Evolutionary conservation across 306 rosid species (phyloP), one percentile per base, ranked within the genome.

Genomic region (Rosa rugosa): DNA sequence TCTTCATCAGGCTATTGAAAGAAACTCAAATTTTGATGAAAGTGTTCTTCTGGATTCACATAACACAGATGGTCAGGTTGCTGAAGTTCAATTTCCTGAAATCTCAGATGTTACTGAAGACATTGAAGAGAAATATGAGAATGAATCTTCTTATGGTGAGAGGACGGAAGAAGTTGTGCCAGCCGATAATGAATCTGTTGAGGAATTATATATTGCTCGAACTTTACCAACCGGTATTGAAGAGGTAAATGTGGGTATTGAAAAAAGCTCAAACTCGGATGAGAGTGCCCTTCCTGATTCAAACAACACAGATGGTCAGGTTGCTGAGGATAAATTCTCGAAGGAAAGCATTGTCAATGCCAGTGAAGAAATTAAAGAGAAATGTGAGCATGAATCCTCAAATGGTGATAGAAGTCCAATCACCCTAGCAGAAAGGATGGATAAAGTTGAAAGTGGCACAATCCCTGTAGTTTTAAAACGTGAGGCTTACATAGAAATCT

Each of bases 141-240:
- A n/a, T 56, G 31, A 20, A 8, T 56, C 5, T 5, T 5, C 62
- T n/a, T 56, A 8, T n/a, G 31, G 50, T 60, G 66, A 47, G 25
- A 69, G 34, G 41, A 62, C 25, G 1, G 34, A 22, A 40, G 76
- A 6, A n/a, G 40, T 45, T 25, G 22, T 18, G 46, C 36, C 34
- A 62, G 57, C 45, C 6, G 84, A 76, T 49, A 70, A 70, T 27
- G 51, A 60, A 47, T 17, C 42, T 25, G 41, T 49, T 45, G 44
- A 60, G 50, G 51, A 53, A 38, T 47, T 49, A 10, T 13, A 36
- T 59, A 16, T 25, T 59, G 72, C 12, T 4, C 11, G 5, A 22
- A 57, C 14, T 3, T 8, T 8, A 56, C 62, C 62, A 38, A 22
- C 72, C 46, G 64, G 13, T 59, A 8, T 1, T 69, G 46, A 50